phyloP scores from a whole-genome alignment of 306 rosid genomes.

The Corylus americana region DNA sequence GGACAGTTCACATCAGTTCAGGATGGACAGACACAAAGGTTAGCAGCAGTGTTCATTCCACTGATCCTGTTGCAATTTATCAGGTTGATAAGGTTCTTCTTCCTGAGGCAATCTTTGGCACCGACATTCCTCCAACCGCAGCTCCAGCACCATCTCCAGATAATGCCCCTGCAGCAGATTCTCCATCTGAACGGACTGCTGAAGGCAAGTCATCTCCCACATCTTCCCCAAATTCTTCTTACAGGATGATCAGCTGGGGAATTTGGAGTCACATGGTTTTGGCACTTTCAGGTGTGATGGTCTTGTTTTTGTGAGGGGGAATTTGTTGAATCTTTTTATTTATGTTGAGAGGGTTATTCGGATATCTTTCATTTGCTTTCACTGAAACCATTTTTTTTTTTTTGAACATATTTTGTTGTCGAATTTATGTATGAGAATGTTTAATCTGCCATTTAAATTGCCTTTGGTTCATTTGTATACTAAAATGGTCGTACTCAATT shows the following conservation, averaged over 20 bases:
- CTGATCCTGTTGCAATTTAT: conserved; percentile 82
- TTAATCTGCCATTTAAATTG: conserved; percentile 26
- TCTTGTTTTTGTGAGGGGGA: conserved; percentile 49
- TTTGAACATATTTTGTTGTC: conserved; percentile 62
- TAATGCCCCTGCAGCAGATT: conserved; percentile 71
- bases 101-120: conserved; percentile 88
- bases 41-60: conserved; percentile 77
- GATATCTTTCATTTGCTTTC: conserved; percentile 47
- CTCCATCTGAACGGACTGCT: conserved; percentile 39
- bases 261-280: conserved; percentile 50
- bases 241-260: conserved; percentile 55
- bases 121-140: conserved; percentile 69
- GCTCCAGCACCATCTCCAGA: conserved; percentile 91
- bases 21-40: conserved; percentile 89
- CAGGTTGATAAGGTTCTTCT: conserved; percentile 78
- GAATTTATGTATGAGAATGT: conserved; percentile 51
- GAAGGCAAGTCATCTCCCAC: conserved; percentile 53
- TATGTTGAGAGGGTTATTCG: conserved; percentile 50
- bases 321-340: conserved; percentile 35
- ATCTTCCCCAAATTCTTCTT: conserved; percentile 51
- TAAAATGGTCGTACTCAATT: not conserved
- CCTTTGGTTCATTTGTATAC: not conserved
- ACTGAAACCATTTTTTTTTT: conserved; percentile 58
- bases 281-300: conserved; percentile 55
- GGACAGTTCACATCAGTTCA: conserved; percentile 54